These are phyloP conservation scores for Strobilomyces dryophilus DNA, from an alignment of 768 basidiomycete species.

Conservation along the genomic window DNA sequence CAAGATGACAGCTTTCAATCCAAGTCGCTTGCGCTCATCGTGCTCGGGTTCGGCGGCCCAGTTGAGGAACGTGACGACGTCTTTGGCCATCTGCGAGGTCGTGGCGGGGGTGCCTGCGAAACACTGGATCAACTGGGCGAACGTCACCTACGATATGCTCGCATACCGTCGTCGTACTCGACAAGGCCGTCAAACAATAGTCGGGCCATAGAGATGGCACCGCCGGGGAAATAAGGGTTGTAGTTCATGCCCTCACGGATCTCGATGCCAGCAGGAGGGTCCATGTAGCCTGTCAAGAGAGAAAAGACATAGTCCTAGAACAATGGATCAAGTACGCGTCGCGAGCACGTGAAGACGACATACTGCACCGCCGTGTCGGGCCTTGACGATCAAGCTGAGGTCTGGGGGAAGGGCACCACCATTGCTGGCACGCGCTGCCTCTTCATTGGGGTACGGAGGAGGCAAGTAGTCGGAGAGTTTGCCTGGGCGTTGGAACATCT, in stretches of 20 bases:
- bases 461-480: slow-evolving; percentile 98
- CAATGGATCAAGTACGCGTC: slow-evolving; percentile 2
- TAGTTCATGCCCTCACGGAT: slow-evolving; percentile 98
- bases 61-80: slow-evolving; percentile 90
- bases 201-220: slow-evolving; percentile 97
- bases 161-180: slow-evolving; percentile 90
- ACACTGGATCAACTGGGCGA: slow-evolving; percentile 7
- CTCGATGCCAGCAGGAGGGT: slow-evolving; percentile 93
- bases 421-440: slow-evolving; percentile 93
- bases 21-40: slow-evolving; percentile 95
- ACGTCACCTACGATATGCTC: neutral
- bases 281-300: slow-evolving; percentile 94
- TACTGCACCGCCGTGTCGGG: slow-evolving; percentile 94
- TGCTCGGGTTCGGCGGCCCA: slow-evolving; percentile 99
- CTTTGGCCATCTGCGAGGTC: slow-evolving; percentile 98
- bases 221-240: slow-evolving; percentile 98
- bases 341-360: slow-evolving; percentile 31
- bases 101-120: slow-evolving; percentile 89
- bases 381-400: slow-evolving; percentile 95
- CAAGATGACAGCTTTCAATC: slow-evolving; percentile 92
- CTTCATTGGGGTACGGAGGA: slow-evolving; percentile 92
- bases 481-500: slow-evolving; percentile 99
- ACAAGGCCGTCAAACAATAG: slow-evolving; percentile 94
- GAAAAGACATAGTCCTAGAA: slow-evolving; percentile 93
- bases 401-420: slow-evolving; percentile 96